Base-by-base conservation (phyloP, 176 grass and related monocot species). In the Dactylis glomerata region DNA sequence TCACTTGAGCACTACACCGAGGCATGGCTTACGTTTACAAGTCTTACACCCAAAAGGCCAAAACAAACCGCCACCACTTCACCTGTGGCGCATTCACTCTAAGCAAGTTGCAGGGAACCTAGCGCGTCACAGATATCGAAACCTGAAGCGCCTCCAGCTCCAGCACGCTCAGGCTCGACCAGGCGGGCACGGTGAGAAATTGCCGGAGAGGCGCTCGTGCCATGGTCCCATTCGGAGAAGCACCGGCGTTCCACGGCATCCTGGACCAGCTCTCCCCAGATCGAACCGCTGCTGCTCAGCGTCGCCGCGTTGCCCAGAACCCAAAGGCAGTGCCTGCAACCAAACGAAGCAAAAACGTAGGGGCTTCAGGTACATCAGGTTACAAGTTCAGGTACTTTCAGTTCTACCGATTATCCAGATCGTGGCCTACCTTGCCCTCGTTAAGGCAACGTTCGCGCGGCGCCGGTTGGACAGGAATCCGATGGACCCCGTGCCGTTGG, bases 281-380 rank as follows among this genome's bases (percentile, higher is more conserved):
- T 78, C 14, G 90, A 95, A 9, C 56, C 80, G 31, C 90, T 91
- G 78, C 32, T 20, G 54, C 47, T 17, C 41, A 95, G 58, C 28
- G 93, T 95, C 73, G 31, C 6, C 12, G 84, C 90, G 79, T 92
- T 83, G 54, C 93, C 93, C 45, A 92, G 55, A n/a, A 92, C 79
- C 93, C 90, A 92, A 16, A 95, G 85, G 81, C 93, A 92, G 58
- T 92, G 74, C 76, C 88, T 95, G 88, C 46, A 89, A 52, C 33
- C 69, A 26, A 73, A 77, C 9, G 32, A 51, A 51, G 37, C 58
- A 73, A 62, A 50, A 16, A 6, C 24, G 20, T 27, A 6, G 3
- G 22, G 57, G 24, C n/a, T 8, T 8, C 20, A 58, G 17, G 5
- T 23, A 68, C 47, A 7, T 12, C 68, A 30, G 41, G 6, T 73